Evolutionary conservation across 495 filamentous ascomycete genomes (phyloP).

Genomic region (Annulohypoxylon maeteangense): DNA sequence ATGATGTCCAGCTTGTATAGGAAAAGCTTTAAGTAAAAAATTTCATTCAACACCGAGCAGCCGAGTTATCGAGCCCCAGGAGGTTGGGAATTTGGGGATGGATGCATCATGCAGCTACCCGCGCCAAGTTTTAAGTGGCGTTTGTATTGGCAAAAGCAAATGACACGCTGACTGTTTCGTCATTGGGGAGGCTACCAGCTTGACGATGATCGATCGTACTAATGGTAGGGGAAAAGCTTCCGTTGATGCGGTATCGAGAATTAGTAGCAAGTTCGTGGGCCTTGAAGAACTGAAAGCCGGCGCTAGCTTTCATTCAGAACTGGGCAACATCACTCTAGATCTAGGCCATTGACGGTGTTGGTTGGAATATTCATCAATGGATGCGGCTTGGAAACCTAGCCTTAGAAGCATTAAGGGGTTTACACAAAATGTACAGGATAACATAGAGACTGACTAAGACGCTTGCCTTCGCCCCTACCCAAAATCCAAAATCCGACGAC

Average conservation of each 20-base stretch:
- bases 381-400: not conserved
- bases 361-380: no score
- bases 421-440: not conserved
- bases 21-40: not conserved
- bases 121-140: not conserved
- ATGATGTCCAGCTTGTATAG: not conserved
- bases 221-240: constrained; percentile 53
- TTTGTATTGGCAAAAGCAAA: constrained; percentile 9
- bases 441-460: not conserved
- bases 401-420: not conserved
- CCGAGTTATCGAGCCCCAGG: not conserved
- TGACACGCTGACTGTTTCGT: not conserved
- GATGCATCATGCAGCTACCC: constrained; percentile 15
- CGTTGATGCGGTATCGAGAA: not conserved
- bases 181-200: constrained; percentile 55
- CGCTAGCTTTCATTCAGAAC: not conserved
- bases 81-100: not conserved
- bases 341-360: no score
- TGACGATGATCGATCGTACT: constrained; percentile 54
- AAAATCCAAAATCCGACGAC: not conserved
- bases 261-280: not conserved
- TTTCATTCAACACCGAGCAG: no score
- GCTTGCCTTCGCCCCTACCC: not conserved
- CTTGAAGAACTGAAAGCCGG: not conserved
- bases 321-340: no score